Base-by-base conservation (phyloP, 345 rosid genomes). In the Raphanus raphanistrum region DNA sequence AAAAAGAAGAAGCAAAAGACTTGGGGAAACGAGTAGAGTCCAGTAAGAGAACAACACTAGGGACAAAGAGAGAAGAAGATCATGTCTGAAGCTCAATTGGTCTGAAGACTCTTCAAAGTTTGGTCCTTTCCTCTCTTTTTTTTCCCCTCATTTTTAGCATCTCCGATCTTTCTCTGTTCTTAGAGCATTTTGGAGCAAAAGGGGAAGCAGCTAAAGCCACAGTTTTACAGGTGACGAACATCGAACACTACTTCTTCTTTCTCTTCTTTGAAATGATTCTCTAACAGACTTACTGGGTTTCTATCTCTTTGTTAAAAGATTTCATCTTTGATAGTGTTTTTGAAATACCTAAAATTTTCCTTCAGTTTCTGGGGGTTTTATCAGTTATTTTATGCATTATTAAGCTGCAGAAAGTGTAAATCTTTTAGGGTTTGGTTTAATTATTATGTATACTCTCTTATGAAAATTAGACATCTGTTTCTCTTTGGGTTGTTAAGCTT, bases 11-110 rank as follows among this genome's bases (percentile, higher is more conserved):
- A 58, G 4, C 16, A 59, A 80, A 32, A 54, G 58, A 63, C 71
- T 80, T 43, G 79, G 83, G 79, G 55, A 80, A 80, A 58, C 67
- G 82, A 75, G 83, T 58, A 74, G 79, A 79, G 61, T 73, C 71
- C 71, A 79, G 75, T 79, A 60, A 68, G 83, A 64, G 73, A 80
- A 70, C 68, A 74, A 75, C 79, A 70, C 68, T 15, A 63, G 79
- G 68, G 68, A 75, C 68, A 80, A 63, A 74, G 43, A 57, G 76
- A 79, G 79, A 79, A 52, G 58, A 52, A 43, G 29, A 4, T 59
- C 21, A 43, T 80, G 58, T 75, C 57, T 43, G 6, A 70, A 75
- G 6, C 74, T 62, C 79, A 5, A 55, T 63, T 74, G 57, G 58
- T 75, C 33, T 64, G 26, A 45, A 31, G 1, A 3, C 38, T 68